Percentiles rank a stretch among this genome's conserved stretches.
These are phyloP conservation scores for Trichoderma harzianum DNA, from an alignment of 2,329 filamentous ascomycete genomes.

Conservation along the genomic window DNA sequence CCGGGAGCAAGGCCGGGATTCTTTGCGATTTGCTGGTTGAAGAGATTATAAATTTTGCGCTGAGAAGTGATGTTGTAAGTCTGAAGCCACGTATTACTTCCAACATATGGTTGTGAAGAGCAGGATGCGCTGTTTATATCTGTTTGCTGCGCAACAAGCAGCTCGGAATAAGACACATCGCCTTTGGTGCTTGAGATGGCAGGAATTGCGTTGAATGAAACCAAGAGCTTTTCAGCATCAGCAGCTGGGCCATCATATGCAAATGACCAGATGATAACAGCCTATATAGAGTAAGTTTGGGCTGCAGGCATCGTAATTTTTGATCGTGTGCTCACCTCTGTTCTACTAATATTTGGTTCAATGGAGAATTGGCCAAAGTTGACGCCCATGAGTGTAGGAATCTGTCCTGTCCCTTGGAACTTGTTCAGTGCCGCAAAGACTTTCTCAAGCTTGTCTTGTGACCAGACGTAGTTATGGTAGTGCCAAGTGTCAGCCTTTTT, in stretches of 20 bases:
- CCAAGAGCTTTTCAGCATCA: not conserved
- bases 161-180: not conserved
- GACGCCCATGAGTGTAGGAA: not conserved
- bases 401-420: not conserved
- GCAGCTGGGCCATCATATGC: not conserved
- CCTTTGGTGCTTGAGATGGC: not conserved
- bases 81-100: not conserved
- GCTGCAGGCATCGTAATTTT: accelerated
- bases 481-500: not conserved
- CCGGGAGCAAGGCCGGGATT: not conserved
- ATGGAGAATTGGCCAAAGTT: constrained; percentile 7
- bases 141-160: not conserved
- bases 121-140: not conserved
- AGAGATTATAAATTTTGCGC: not conserved
- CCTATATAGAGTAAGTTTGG: not conserved
- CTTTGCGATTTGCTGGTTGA: not conserved
- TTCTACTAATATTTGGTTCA: not conserved
- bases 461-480: not conserved
- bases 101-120: not conserved
- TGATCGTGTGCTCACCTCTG: not conserved
- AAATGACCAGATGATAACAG: constrained; percentile 1
- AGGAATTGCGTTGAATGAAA: not conserved
- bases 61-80: not conserved
- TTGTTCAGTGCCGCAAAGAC: not conserved
- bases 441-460: not conserved